Percentiles rank a stretch among this genome's conserved stretches.
Conservation (phyloP, 768 basidiomycete species). For the Filobasidium floriforme region DNA sequence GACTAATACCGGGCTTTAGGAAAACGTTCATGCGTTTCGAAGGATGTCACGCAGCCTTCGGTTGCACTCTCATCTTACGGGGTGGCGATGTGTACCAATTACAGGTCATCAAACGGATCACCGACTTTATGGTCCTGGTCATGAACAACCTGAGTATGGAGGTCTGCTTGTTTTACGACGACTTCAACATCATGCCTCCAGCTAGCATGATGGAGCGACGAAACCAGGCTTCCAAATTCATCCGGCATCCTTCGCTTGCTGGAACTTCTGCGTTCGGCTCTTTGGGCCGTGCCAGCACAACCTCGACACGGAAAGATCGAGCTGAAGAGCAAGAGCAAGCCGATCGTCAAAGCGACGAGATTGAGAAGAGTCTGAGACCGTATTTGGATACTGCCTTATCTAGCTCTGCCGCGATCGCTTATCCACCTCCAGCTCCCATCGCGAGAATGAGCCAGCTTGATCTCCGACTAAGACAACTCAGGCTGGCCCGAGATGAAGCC, state of each 20-base stretch:
- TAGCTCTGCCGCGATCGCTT: constrained; percentile 82
- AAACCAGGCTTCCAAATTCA: background rate
- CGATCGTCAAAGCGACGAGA: constrained; percentile 20
- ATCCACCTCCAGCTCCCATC: constrained; percentile 85
- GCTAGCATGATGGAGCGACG: background rate
- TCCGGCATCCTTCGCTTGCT: background rate
- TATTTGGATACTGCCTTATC: constrained; percentile 84
- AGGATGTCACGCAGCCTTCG: constrained; percentile 84
- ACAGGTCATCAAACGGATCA: constrained; percentile 80
- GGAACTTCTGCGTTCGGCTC: constrained; percentile 30
- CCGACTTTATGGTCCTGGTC: constrained; percentile 82
- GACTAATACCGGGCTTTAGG: constrained; percentile 81
- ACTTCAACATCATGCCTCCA: constrained; percentile 43
- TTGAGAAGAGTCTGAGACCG: constrained; percentile 53
- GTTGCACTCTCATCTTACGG: constrained; percentile 85
- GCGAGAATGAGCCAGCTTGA: constrained; percentile 82
- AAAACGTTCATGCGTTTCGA: constrained; percentile 99
- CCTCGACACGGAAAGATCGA: background rate
- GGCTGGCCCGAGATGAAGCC: constrained; percentile 79
- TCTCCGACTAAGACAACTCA: constrained; percentile 60
- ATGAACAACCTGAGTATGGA: constrained; percentile 91
- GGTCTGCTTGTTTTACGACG: constrained; percentile 49
- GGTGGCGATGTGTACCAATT: constrained; percentile 77
- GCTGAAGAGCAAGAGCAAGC: constrained; percentile 16
- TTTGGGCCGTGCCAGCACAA: constrained; percentile 68